These are phyloP conservation scores for Fusarium longipes DNA, from an alignment of 2,329 filamentous ascomycete species.

Conservation along the genomic window DNA sequence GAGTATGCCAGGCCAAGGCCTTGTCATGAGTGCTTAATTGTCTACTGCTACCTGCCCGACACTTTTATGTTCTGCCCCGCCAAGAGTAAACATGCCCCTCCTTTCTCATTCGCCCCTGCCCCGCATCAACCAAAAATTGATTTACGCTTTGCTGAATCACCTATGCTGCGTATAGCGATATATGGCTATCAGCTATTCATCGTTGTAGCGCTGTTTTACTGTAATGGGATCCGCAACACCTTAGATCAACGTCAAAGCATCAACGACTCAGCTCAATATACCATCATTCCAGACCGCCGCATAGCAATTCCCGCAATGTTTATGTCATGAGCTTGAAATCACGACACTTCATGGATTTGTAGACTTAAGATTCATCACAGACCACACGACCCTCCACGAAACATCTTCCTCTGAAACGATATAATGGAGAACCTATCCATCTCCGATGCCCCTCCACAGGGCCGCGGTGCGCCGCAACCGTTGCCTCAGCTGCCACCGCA, in stretches of 20 bases:
- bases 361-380: conserved; percentile 21
- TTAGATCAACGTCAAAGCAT: conserved; percentile 42
- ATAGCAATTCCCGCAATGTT: conserved; percentile 38
- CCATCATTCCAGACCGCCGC: conserved; percentile 28
- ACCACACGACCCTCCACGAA: conserved; percentile 5
- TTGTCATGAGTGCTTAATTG: conserved; percentile 38
- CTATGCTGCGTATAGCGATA: conserved; percentile 26
- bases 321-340: conserved; percentile 37
- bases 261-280: conserved; percentile 36
- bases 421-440: conserved; percentile 67
- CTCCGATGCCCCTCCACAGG: conserved; percentile 60
- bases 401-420: conserved; percentile 35
- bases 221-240: conserved; percentile 36
- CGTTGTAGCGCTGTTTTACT: conserved; percentile 39
- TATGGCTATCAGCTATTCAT: conserved; percentile 29
- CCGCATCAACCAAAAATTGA: conserved; percentile 35
- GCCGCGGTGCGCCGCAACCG: conserved; percentile 57
- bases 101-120: conserved; percentile 43
- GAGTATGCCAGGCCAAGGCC: conserved; percentile 22
- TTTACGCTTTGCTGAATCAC: conserved; percentile 13
- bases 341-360: conserved; percentile 39
- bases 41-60: conserved; percentile 19
- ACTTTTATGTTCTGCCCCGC: conserved; percentile 40
- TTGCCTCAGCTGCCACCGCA: conserved; percentile 82
- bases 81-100: conserved; percentile 43